These are phyloP conservation scores for Kwoniella sp. DNA, from an alignment of 768 basidiomycete species.

Conservation along the genomic window DNA sequence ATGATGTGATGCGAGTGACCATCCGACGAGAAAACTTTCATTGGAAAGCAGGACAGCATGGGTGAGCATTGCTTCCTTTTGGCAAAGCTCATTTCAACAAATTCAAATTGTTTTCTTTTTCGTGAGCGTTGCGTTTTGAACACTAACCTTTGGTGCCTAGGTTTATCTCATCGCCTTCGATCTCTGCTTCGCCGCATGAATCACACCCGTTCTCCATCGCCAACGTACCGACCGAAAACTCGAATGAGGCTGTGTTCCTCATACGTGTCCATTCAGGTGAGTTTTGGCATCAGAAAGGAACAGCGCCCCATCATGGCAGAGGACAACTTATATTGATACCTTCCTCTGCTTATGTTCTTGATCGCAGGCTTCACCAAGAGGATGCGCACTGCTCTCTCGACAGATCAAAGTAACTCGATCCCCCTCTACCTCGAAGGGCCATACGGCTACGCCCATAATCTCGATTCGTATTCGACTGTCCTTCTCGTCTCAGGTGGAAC, in stretches of 20 bases:
- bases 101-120: no score
- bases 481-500: constrained; percentile 43
- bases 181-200: constrained; percentile 49
- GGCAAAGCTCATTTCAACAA: no score
- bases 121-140: no score
- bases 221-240: constrained; percentile 32
- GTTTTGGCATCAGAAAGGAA: constrained; percentile 6
- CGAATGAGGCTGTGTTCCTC: constrained; percentile 35
- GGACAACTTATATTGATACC: no score
- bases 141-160: no score
- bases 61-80: constrained; percentile 21
- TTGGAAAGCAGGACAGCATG: constrained; percentile 40
- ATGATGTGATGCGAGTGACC: constrained; percentile 39
- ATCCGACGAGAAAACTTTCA: constrained; percentile 22
- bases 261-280: constrained; percentile 38
- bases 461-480: constrained; percentile 30
- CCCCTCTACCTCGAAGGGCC: constrained; percentile 41
- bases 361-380: constrained; percentile 39
- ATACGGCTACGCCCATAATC: constrained; percentile 35
- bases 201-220: constrained; percentile 53
- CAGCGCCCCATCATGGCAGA: not conserved
- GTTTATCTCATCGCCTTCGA: constrained; percentile 51
- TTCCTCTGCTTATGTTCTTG: no score
- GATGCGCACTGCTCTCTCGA: constrained; percentile 18
- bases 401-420: constrained; percentile 8